Conservation (phyloP, 1,139 yeast genomes). For the Diutina catenulata region DNA sequence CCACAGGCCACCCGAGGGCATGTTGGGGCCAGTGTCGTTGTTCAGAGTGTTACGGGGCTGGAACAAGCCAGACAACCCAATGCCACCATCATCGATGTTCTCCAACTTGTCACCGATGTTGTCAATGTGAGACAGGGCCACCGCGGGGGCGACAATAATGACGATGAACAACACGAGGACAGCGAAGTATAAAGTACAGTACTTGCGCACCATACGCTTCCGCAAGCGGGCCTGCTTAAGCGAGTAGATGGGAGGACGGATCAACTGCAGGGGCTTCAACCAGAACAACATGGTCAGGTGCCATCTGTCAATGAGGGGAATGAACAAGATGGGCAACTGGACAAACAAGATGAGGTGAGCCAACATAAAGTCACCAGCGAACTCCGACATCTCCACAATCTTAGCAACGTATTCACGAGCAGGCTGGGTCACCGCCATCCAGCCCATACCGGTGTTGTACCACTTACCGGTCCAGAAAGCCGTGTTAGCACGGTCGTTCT, state of each 20-base stretch:
- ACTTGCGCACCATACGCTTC: constrained; percentile 97
- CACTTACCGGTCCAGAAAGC: constrained; percentile 99
- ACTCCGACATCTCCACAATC: constrained; percentile 87
- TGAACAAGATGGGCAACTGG: constrained; percentile 75
- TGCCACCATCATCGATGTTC: constrained; percentile 1
- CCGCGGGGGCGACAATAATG: constrained; percentile 88
- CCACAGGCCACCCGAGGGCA: constrained; percentile 2
- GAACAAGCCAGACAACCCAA: constrained; percentile 57
- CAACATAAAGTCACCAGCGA: constrained; percentile 90
- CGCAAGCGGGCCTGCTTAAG: constrained; percentile 95
- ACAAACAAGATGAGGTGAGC: constrained; percentile 83
- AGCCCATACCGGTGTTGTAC: constrained; percentile 92
- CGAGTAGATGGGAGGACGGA: constrained; percentile 97
- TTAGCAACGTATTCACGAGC: constrained; percentile 92
- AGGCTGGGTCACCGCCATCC: constrained; percentile 95
- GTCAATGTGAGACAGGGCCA: constrained; percentile 37
- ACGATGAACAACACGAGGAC: constrained; percentile 61
- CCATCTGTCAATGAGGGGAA: constrained; percentile 94
- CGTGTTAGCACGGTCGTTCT: constrained; percentile 91
- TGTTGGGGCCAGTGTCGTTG: constrained; percentile 61
- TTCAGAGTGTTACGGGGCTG: constrained; percentile 77
- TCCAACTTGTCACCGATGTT: constrained; percentile 15
- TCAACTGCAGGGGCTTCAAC: constrained; percentile 96
- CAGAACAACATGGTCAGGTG: constrained; percentile 98
- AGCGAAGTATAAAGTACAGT: constrained; percentile 69